Base-by-base conservation (phyloP, 2,329 filamentous ascomycete genomes). In the Pyricularia grisea region DNA sequence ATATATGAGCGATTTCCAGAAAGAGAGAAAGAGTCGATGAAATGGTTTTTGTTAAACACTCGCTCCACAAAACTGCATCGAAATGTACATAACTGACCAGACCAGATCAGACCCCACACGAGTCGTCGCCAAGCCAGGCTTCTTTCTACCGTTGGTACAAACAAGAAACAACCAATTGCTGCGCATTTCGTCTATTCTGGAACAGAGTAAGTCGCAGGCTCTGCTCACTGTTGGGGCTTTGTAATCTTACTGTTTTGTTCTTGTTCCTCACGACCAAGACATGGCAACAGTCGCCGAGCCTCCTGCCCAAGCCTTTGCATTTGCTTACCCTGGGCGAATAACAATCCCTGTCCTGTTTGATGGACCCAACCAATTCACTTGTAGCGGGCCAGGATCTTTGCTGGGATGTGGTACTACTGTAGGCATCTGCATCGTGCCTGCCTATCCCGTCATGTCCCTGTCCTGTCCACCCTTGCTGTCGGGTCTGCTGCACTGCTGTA, bases 171-270 rank as follows among this genome's bases (percentile, higher is more conserved):
- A 63, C 25, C 12, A 20, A 61, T 17, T 63, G 60, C 60, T 63
- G 60, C 60, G 60, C 60, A 50, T 50, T 67, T 12, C 4, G 28
- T 23, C n/a, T 55, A 30, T 58, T 67, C 58, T 30, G 27, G 4
- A 28, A 17, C 28, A 28, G 67, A 68, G 67, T 68, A 68, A 68
- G 67, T 31, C 67, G 63, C 28, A 20, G 58, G 67, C 60, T 23
- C 67, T 65, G 67, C 67, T 68, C 67, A 68, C 67, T 68, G 23
- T 68, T 28, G 31, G 11, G 50, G 67, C 30, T 58, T 33, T 27
- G 60, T 60, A 20, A 67, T 68, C 67, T 68, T 68, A 68, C 67
- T 68, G 58, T 68, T 63, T 63, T 14, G 30, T 23, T 30, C 31
- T 25, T 55, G 50, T 42, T 23, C 27, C 25, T 27, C 9, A 33